These are phyloP conservation scores for Boletus rubescentipes DNA, from an alignment of 768 basidiomycete genomes.

Conservation along the genomic window DNA sequence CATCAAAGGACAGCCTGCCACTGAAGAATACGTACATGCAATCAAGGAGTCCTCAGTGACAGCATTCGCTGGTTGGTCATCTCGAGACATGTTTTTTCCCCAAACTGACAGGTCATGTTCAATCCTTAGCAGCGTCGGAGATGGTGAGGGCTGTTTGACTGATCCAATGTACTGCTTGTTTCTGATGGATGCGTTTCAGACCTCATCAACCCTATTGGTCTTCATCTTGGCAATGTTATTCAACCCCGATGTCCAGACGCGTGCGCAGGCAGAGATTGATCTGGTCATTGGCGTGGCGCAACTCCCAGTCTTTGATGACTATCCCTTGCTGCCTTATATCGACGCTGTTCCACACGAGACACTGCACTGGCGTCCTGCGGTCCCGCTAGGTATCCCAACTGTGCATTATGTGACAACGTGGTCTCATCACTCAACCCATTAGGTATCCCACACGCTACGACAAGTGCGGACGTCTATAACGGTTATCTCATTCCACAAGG, in stretches of 20 bases:
- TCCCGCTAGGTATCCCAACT: conserved; percentile 30
- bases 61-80: conserved; percentile 28
- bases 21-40: conserved; percentile 16
- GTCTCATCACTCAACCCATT: neutral
- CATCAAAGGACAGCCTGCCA: neutral
- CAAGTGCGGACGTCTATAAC: conserved; percentile 41
- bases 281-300: conserved; percentile 29
- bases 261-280: conserved; percentile 40
- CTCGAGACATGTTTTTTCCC: neutral
- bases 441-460: conserved; percentile 36
- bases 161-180: neutral
- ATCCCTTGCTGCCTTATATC: conserved; percentile 25
- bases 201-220: conserved; percentile 29
- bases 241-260: conserved; percentile 37
- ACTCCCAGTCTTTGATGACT: conserved; percentile 32
- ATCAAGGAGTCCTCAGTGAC: conserved; percentile 31
- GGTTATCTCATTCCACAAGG: conserved; percentile 60
- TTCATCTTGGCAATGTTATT: conserved; percentile 38
- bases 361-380: conserved; percentile 36
- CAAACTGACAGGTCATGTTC: neutral
- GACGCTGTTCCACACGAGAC: conserved; percentile 35
- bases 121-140: conserved; percentile 26
- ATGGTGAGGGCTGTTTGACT: conserved; percentile 19
- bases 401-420: neutral
- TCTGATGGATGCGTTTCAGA: conserved; percentile 21